Evolutionary conservation across 192 early-diverging fungal genomes (phyloP).

Genomic region (Thoreauomyces humboldtii): DNA sequence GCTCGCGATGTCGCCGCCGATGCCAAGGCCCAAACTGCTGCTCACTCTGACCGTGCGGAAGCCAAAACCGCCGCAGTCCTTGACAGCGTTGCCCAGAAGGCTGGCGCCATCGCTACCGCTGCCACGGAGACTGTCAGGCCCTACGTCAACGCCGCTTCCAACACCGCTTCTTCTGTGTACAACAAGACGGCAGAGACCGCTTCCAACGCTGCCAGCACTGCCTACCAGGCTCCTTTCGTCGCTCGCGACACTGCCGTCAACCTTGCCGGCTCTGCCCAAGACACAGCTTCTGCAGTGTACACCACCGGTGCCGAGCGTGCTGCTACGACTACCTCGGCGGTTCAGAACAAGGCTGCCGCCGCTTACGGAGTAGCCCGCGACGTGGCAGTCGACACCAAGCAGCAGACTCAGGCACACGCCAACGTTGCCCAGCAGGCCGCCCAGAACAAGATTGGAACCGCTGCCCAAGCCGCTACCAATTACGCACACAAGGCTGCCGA

Average conservation of each 20-base stretch:
- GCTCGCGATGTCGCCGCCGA: not conserved
- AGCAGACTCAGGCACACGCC: not conserved
- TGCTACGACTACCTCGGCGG: not conserved
- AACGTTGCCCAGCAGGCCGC: not conserved
- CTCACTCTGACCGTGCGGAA: too few species aligned
- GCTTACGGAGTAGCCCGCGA: not conserved
- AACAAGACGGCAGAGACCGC: too few species aligned
- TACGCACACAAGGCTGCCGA: too few species aligned
- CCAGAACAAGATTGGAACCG: not conserved
- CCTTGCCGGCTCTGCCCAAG: not conserved
- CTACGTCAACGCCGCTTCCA: not conserved
- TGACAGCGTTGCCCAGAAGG: not conserved
- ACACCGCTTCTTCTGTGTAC: not conserved
- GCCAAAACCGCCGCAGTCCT: too few species aligned
- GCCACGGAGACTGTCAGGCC: not conserved
- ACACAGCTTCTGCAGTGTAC: not conserved
- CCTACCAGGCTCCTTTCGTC: not conserved
- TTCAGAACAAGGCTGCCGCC: not conserved
- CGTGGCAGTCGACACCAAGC: not conserved
- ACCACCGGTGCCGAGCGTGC: not conserved
- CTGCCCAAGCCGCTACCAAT: too few species aligned
- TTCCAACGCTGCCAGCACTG: constrained; percentile 4
- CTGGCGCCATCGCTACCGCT: not conserved
- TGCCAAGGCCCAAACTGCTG: not conserved
- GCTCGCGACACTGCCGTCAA: constrained; percentile 1